Conservation (phyloP, 2,329 filamentous ascomycete genomes). For the Fusarium subtropicale region DNA sequence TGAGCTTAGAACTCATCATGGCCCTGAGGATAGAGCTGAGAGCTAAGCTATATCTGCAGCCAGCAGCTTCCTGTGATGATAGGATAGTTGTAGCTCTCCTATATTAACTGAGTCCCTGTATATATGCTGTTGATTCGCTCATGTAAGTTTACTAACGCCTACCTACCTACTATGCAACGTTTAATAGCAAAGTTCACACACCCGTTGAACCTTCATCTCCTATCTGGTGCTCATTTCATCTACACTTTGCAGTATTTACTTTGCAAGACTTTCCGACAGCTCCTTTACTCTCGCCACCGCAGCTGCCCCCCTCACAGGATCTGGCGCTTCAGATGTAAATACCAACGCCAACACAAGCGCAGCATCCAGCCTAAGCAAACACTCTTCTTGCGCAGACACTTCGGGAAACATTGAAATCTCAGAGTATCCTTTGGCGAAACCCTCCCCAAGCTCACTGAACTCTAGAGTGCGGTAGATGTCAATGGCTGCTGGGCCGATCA, state of each 20-base stretch:
- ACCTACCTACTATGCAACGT: no score
- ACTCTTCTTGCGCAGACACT: accelerated
- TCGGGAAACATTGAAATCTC: accelerated
- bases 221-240: no score
- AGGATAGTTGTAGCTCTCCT: no score
- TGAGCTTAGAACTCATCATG: slow-evolving; percentile 3
- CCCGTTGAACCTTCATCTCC: no score
- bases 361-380: slow-evolving; percentile 6
- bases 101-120: no score
- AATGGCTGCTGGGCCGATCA: slow-evolving; percentile 7
- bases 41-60: no score
- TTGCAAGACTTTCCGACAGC: not conserved
- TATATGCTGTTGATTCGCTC: no score
- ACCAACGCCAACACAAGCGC: slow-evolving; percentile 22
- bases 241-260: not conserved
- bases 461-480: slow-evolving; percentile 19
- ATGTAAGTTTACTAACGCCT: no score
- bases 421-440: not conserved
- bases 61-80: no score
- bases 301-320: not conserved
- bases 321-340: slow-evolving; percentile 5
- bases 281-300: slow-evolving; percentile 2
- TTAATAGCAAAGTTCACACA: no score
- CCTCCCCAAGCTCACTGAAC: slow-evolving; percentile 1
- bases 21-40: no score